A percentile compares a stretch with the other conserved stretches of the same genome.
Conservation (phyloP, 2,329 filamentous ascomycete species). For the Lizonia empirigonia region DNA sequence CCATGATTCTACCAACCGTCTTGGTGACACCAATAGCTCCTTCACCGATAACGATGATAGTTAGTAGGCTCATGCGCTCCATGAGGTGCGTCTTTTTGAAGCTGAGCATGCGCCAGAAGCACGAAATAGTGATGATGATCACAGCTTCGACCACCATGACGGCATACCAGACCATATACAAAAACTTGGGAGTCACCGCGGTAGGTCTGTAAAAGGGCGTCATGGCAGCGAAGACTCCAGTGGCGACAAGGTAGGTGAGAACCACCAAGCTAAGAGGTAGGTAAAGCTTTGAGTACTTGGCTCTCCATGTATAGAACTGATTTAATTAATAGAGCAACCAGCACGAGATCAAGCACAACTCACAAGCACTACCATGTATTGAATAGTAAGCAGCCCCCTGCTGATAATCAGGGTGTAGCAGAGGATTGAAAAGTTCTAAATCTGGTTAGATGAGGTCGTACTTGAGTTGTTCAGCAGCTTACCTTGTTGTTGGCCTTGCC, state of each 20-base stretch:
- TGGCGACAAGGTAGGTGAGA: constrained; percentile 34
- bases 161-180: constrained; percentile 47
- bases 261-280: constrained; percentile 42
- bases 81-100: constrained; percentile 68
- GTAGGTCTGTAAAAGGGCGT: constrained; percentile 39
- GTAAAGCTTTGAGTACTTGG: constrained; percentile 41
- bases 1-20: constrained; percentile 54
- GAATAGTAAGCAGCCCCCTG: constrained; percentile 39
- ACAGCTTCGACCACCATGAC: constrained; percentile 60
- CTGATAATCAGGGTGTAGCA: constrained; percentile 46
- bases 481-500: constrained; percentile 38
- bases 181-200: constrained; percentile 15
- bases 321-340: neutral
- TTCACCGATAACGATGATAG: constrained; percentile 70
- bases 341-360: neutral
- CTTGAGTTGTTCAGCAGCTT: neutral
- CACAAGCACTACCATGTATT: constrained; percentile 43
- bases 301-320: constrained; percentile 38
- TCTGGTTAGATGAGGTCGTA: constrained; percentile 6
- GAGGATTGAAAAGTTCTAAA: constrained; percentile 43
- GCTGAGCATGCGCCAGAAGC: constrained; percentile 61
- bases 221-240: constrained; percentile 42
- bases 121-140: constrained; percentile 60
- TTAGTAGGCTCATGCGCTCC: constrained; percentile 67
- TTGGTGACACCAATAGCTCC: constrained; percentile 66